These are phyloP conservation scores for Parmelia sp. DNA, from an alignment of 495 filamentous ascomycete genomes.

Conservation along the genomic window DNA sequence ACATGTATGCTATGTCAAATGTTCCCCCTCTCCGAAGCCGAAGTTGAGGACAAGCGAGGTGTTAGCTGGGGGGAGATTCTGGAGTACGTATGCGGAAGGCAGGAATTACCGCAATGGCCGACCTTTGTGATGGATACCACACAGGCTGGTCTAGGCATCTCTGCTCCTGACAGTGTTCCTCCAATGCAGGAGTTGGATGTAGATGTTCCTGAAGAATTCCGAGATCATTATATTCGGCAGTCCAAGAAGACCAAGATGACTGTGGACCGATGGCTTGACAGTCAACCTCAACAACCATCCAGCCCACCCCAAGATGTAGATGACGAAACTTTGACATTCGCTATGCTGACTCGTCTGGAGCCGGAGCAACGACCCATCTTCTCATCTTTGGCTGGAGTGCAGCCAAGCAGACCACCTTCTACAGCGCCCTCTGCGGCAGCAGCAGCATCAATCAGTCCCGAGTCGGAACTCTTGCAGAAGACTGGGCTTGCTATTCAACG, in stretches of 20 bases:
- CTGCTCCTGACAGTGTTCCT: constrained; percentile 43
- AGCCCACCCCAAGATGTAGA: constrained; percentile 79
- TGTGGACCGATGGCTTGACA: constrained; percentile 80
- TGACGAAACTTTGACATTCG: constrained; percentile 86
- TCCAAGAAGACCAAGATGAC: constrained; percentile 76
- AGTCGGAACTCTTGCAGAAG: constrained; percentile 62
- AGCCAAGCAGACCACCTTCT: constrained; percentile 42
- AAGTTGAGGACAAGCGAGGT: constrained; percentile 52
- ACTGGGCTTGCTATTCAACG: constrained; percentile 73
- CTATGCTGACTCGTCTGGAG: constrained; percentile 82
- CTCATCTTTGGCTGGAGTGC: constrained; percentile 67
- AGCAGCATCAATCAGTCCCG: constrained; percentile 42
- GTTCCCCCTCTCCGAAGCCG: constrained; percentile 37
- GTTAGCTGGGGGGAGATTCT: constrained; percentile 97
- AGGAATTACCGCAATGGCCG: constrained; percentile 80
- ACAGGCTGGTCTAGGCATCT: constrained; percentile 49
- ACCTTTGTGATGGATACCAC: constrained; percentile 63
- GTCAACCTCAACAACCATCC: constrained; percentile 62
- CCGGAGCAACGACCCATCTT: constrained; percentile 68
- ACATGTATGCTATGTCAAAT: constrained; percentile 69
- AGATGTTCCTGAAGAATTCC: constrained; percentile 84
- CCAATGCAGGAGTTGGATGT: constrained; percentile 83
- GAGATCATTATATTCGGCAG: constrained; percentile 81
- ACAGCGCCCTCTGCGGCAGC: constrained; percentile 13
- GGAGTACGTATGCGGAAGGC: constrained; percentile 81